phyloP scores from a whole-genome alignment of 106 monocot genomes.

The Agapanthus africanus region DNA sequence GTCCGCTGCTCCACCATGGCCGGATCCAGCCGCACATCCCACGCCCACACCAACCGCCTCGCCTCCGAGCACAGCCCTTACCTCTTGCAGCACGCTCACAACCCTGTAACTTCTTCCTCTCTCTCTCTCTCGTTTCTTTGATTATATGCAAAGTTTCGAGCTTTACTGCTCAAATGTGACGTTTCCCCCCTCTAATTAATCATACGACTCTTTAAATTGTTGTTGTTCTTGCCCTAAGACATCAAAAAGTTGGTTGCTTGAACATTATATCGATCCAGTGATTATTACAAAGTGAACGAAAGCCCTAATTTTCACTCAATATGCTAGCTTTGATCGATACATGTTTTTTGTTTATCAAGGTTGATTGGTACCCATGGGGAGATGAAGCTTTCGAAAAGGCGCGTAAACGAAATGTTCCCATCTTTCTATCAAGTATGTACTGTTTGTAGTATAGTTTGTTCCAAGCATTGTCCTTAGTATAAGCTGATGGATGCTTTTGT shows the following conservation, averaged over 20 bases:
- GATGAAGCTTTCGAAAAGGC: conserved; percentile 87
- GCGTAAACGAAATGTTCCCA: conserved; percentile 75
- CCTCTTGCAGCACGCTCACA: conserved; percentile 92
- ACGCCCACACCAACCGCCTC: conserved; percentile 67
- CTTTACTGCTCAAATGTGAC: too few relatives aligned
- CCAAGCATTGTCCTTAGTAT: background rate
- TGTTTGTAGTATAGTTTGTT: background rate
- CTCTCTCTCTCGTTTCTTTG: background rate
- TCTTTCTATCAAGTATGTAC: conserved; percentile 81
- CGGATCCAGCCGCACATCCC: conserved; percentile 21
- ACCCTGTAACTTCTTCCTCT: conserved; percentile 45
- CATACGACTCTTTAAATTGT: too few relatives aligned
- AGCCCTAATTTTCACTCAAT: background rate
- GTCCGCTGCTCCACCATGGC: conserved; percentile 24
- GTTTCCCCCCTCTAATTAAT: too few relatives aligned
- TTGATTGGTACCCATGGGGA: conserved; percentile 98
- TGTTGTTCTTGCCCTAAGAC: too few relatives aligned
- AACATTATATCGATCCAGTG: conserved; percentile 1
- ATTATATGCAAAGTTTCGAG: background rate
- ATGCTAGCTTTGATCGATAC: background rate
- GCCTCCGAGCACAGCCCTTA: conserved; percentile 94
- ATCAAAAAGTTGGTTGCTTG: too few relatives aligned
- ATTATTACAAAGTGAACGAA: background rate
- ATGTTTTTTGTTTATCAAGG: conserved; percentile 55
- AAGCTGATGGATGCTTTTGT: conserved; percentile 3